Evolutionary conservation across 148 eudicot genomes (phyloP).

Genomic region (Rhododendron mucronatum): DNA sequence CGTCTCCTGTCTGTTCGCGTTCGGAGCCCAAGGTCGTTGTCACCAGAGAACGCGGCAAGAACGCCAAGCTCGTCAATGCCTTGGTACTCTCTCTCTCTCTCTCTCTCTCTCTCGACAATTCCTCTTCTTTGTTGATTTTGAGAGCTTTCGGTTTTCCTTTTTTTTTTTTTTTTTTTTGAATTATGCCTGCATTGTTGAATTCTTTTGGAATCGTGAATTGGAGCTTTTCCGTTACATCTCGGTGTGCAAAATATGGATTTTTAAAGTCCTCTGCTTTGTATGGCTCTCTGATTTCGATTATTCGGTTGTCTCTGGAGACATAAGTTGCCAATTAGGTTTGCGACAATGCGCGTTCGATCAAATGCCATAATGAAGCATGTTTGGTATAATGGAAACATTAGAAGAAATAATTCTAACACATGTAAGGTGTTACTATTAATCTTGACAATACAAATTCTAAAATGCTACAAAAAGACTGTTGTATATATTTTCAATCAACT

Average conservation of each 20-base stretch:
- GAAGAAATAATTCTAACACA: no score
- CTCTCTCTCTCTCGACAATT: background rate
- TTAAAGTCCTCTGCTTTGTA: background rate
- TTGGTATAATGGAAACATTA: no score
- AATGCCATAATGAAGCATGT: background rate
- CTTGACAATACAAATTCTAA: background rate
- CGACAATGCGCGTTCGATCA: constrained; percentile 10
- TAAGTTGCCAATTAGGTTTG: background rate
- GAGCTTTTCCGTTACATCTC: background rate
- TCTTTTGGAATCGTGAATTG: background rate
- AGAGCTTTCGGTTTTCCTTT: background rate
- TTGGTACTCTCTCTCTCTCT: constrained; percentile 35
- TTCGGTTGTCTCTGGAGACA: background rate
- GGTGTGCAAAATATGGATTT: background rate
- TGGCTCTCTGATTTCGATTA: background rate
- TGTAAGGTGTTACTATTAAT: no score
- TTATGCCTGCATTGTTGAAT: background rate
- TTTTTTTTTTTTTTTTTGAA: background rate
- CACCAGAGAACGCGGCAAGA: constrained; percentile 86
- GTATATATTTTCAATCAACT: background rate
- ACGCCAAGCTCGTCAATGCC: constrained; percentile 63
- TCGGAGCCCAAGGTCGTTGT: constrained; percentile 61
- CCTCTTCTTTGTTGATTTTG: background rate
- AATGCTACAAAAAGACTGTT: background rate
- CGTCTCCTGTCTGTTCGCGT: constrained; percentile 20